Base-by-base conservation (phyloP, 768 basidiomycete species). In the Hypholoma sublateritium region DNA sequence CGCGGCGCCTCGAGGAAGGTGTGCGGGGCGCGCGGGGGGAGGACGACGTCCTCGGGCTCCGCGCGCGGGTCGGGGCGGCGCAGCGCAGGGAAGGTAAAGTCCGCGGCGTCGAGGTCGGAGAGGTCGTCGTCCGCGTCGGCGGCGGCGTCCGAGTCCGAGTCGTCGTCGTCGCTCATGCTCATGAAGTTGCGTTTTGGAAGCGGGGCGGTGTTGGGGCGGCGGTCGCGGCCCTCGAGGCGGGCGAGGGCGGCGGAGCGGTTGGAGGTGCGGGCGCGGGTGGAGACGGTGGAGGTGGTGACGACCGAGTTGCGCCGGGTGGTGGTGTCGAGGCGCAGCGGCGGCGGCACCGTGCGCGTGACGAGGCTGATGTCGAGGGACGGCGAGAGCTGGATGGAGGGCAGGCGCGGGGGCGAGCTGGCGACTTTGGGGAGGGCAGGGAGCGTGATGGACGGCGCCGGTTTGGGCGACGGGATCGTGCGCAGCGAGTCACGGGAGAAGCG, bases 131-230 rank as follows among this genome's bases (percentile, higher is more conserved):
- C 84, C 54, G 87, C 84, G 53, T 86, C 85, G 5, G 43, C 43
- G 24, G 41, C 24, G 45, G 61, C 28, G 32, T 67, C 64, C 9
- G 49, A 52, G 57, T 58, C 50, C 25, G 58, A 59, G 55, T 81
- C 82, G 21, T 86, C 86, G 58, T 87, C 85, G 61, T 88, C 87
- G 50, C 75, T 80, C 78, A 86, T 81, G 72, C 75, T 83, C 82
- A 87, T 88, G 62, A 88, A 88, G 66, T 87, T 86, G 52, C 52
- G 37, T 43, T 56, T 58, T 53, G 34, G 47, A 48, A 45, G 57
- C 14, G 55, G 58, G 28, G 53, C 50, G 47, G 44, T 50, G 25
- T 50, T 64, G 50, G 55, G 68, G 69, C 32, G 79, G n/a, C 87
- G 85, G 50, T 45, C 63, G 68, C 44, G 79, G 14, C 87, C 87